Percentiles rank a stretch among this genome's conserved stretches.
These are phyloP conservation scores for Rostrohypoxylon terebratum DNA, from an alignment of 495 filamentous ascomycete genomes.

Conservation along the genomic window DNA sequence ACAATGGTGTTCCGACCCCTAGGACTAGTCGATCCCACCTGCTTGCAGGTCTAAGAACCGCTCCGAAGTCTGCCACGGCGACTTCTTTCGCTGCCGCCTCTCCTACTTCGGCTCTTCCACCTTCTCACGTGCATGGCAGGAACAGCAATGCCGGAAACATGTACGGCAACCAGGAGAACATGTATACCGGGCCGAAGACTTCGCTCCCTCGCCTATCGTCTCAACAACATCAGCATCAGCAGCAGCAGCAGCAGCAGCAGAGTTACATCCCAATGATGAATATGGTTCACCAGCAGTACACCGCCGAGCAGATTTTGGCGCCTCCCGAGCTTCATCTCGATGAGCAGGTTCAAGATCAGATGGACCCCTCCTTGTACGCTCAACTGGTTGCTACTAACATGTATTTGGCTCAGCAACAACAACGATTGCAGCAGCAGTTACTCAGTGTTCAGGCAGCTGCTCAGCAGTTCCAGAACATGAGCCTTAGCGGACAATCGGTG, in stretches of 20 bases:
- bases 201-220: conserved; percentile 58
- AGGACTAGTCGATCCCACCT: conserved; percentile 95
- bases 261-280: conserved; percentile 47
- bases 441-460: conserved; percentile 68
- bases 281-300: conserved; percentile 60
- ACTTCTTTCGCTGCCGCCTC: conserved; percentile 69
- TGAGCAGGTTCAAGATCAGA: conserved; percentile 71
- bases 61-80: conserved; percentile 83
- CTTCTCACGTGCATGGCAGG: conserved; percentile 52
- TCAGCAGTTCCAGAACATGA: conserved; percentile 83
- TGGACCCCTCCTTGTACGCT: conserved; percentile 85
- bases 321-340: conserved; percentile 80
- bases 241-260: conserved; percentile 54
- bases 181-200: conserved; percentile 65
- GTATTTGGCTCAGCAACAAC: conserved; percentile 88
- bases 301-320: conserved; percentile 84
- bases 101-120: conserved; percentile 66
- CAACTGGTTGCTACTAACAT: conserved; percentile 87
- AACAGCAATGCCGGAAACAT: conserved; percentile 63
- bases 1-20: conserved; percentile 76
- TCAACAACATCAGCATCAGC: conserved; percentile 56
- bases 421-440: conserved; percentile 76
- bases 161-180: conserved; percentile 56
- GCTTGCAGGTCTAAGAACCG: conserved; percentile 91
- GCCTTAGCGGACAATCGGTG: conserved; percentile 61